A percentile compares a stretch with the other conserved stretches of the same genome.
Conservation (phyloP, 768 basidiomycete species). For the Pleurotus ostreatus region DNA sequence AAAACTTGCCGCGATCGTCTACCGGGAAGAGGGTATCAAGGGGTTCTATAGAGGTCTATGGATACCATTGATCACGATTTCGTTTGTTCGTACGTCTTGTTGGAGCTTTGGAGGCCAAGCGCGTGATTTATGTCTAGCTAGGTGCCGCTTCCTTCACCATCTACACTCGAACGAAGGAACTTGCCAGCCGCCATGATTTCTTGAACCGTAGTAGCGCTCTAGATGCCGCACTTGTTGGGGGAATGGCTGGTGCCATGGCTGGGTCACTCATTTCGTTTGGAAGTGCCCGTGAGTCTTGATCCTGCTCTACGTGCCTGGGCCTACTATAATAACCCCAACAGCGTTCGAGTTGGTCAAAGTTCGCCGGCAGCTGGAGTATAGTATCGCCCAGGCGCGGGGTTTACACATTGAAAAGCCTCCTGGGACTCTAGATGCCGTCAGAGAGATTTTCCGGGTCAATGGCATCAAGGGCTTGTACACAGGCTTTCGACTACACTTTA, state of each 20-base stretch:
- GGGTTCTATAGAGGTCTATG: slow-evolving; percentile 91
- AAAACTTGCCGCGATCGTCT: slow-evolving; percentile 65
- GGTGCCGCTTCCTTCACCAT: slow-evolving; percentile 91
- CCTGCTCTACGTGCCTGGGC: not conserved
- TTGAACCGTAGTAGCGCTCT: slow-evolving; percentile 55
- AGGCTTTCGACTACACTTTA: slow-evolving; percentile 83
- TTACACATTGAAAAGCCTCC: slow-evolving; percentile 71
- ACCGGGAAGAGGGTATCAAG: slow-evolving; percentile 78
- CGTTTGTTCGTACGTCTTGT: slow-evolving; percentile 83
- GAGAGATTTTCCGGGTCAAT: slow-evolving; percentile 65
- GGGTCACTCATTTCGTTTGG: slow-evolving; percentile 87
- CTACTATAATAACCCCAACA: slow-evolving; percentile 11
- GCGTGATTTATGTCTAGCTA: slow-evolving; percentile 23
- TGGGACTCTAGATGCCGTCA: slow-evolving; percentile 72
- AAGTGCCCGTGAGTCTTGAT: slow-evolving; percentile 71
- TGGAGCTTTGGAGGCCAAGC: slow-evolving; percentile 1
- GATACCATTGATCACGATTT: slow-evolving; percentile 93
- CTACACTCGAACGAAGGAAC: slow-evolving; percentile 80
- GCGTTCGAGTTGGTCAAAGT: slow-evolving; percentile 98
- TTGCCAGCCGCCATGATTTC: slow-evolving; percentile 54
- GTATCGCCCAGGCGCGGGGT: slow-evolving; percentile 81
- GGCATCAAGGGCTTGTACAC: slow-evolving; percentile 72
- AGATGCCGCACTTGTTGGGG: slow-evolving; percentile 74
- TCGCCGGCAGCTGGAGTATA: slow-evolving; percentile 87
- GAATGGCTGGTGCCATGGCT: slow-evolving; percentile 82